phyloP scores from a whole-genome alignment of 2,329 filamentous ascomycete genomes.

The Dryadomyces quercus-mongolicae region DNA sequence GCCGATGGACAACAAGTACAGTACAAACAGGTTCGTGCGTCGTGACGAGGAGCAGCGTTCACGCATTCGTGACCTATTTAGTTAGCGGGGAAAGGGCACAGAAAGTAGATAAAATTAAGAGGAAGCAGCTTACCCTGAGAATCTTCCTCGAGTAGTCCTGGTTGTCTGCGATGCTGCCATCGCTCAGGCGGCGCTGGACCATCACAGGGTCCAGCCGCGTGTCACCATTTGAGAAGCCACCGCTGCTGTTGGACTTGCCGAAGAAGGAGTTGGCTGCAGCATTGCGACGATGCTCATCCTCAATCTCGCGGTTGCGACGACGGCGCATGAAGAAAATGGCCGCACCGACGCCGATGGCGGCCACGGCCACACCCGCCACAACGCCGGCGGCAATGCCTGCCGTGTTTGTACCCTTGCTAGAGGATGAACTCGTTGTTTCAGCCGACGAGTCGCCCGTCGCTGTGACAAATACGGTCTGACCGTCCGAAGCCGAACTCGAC shows the following conservation, averaged over 20 bases:
- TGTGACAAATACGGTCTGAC: constrained; percentile 14
- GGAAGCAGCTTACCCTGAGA: constrained; percentile 57
- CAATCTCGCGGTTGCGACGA: constrained; percentile 62
- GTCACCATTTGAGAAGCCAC: constrained; percentile 62
- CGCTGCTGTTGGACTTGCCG: constrained; percentile 46
- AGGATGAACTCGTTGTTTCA: constrained; percentile 11
- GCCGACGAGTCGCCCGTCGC: constrained; percentile 12
- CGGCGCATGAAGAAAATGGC: constrained; percentile 61
- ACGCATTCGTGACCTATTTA: constrained; percentile 46
- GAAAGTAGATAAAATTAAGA: background rate
- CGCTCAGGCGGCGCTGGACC: constrained; percentile 73
- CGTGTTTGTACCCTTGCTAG: constrained; percentile 31
- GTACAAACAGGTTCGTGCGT: constrained; percentile 28
- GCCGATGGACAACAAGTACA: constrained; percentile 22
- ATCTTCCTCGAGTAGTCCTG: constrained; percentile 95
- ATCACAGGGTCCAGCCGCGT: constrained; percentile 79
- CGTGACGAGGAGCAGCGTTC: constrained; percentile 22
- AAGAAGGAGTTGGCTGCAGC: constrained; percentile 69
- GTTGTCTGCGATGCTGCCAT: constrained; percentile 93
- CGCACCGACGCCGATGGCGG: constrained; percentile 55
- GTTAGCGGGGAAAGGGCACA: constrained; percentile 9
- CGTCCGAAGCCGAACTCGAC: constrained; percentile 9
- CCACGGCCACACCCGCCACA: constrained; percentile 66
- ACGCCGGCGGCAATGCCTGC: constrained; percentile 78
- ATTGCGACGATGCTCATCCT: constrained; percentile 75